Evolutionary conservation across 768 basidiomycete genomes (phyloP), one percentile per base, ranked within the genome.

Genomic region (Macrolepiota albuminosa): DNA sequence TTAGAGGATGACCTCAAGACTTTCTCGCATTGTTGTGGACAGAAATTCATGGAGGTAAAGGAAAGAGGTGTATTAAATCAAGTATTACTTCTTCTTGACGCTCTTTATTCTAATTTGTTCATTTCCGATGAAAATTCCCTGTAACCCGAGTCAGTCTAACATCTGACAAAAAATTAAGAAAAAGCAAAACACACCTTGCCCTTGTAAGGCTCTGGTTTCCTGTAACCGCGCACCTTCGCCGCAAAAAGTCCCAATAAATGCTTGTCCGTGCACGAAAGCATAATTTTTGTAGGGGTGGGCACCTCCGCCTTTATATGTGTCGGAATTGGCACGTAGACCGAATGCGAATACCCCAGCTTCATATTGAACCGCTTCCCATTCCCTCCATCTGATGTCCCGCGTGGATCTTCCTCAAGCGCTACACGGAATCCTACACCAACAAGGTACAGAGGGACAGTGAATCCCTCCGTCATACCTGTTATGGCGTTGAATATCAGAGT

Each of bases 351-450:
- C 2, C 96, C 95, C 14, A 98, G 81, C 74, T 95, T 95, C 83
- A 98, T 86, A 71, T 88, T 92, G 55, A 98, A 75, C 56, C 89
- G 77, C 72, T 86, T 76, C 26, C 87, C 86, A 45, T 76, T 83
- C 58, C 82, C 78, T 43, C 85, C 86, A 52, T 82, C 76, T 24
- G 74, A 63, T 54, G 78, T 79, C 29, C 81, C 87, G 36, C 87
- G 74, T 21, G 91, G 89, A 68, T 91, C 89, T 10, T 83, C 81
- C 75, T 99, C 96, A 59, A 98, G 72, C 3, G 85, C 84, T 8
- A 88, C 95, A 68, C 96, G 82, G 76, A 93, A 99, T 2, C 96
- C 95, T 37, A 99, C 94, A 18, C 96, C 96, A 62, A 98, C 95
- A 62, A 99, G 84, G 68, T 88, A 88, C 16, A 99, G 72, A 14